Base-by-base conservation (phyloP, 2,329 filamentous ascomycete genomes). In the Colletotrichum sp. region DNA sequence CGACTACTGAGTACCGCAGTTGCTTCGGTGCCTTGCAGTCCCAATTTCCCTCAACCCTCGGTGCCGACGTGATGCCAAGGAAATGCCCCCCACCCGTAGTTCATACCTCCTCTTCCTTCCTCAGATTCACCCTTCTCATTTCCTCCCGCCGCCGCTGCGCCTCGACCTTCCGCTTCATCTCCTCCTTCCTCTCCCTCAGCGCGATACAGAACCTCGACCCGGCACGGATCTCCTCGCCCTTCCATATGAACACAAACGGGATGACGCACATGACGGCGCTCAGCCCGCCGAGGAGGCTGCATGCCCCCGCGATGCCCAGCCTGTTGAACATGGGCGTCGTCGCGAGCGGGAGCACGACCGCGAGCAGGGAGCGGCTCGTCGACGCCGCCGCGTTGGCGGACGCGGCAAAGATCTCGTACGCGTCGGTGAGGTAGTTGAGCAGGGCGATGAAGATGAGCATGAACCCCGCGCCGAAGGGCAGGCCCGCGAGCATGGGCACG, bases 381-480 rank as follows among this genome's bases (percentile, higher is more conserved):
- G 76, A 76, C 18, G 72, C 68, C 8, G 78, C 77, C 9, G 76
- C 77, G 70, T 78, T 73, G 36, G 77, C 77, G 38, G 76, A 77
- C 12, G 77, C 78, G 1, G 91, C 90, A 77, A 90, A 93, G 59
- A 91, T 87, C 76, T 91, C 88, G 81, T 93, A 93, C n/a, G 91
- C 91, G 77, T 93, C 92, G 36, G 89, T 91, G 16, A 93, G 85
- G 77, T 93, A 93, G 76, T 92, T 92, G 24, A 93, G 82, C 31
- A 92, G 84, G 1, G 90, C 89, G 81, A 92, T 91, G 79, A 93
- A 93, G 70, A 92, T 90, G 11, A 91, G 84, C 79, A 89, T 85
- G 77, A 91, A 93, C 12, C 90, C 92, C 71, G 89, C 81, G 63
- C 92, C 92, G 71, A 93, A 93, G 1, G 88, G 84, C 1, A 93